phyloP scores from a whole-genome alignment of 2,329 filamentous ascomycete genomes.

The Colletotrichum chlorophyti region DNA sequence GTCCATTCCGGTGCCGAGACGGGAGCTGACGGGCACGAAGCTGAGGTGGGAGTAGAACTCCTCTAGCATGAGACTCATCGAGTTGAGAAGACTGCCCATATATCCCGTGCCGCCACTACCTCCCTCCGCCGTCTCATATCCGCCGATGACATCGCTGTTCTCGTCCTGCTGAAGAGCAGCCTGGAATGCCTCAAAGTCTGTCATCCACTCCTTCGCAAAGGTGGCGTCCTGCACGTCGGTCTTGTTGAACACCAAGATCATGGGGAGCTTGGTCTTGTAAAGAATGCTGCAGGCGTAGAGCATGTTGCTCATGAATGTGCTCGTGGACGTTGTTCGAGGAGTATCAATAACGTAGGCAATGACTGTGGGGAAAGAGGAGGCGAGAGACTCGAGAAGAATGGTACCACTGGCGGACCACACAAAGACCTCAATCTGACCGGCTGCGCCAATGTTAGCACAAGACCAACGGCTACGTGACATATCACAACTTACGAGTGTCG shows the following conservation, averaged over 20 bases:
- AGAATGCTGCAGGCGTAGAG: conserved; percentile 98
- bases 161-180: conserved; percentile 83
- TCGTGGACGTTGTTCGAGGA: conserved; percentile 88
- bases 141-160: conserved; percentile 76
- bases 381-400: conserved; percentile 90
- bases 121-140: conserved; percentile 65
- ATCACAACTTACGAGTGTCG: conserved; percentile 71
- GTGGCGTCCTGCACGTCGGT: conserved; percentile 91
- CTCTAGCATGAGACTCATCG: conserved; percentile 96
- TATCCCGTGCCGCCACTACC: conserved; percentile 84
- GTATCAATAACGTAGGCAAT: conserved; percentile 98
- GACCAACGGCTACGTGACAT: background rate
- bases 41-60: conserved; percentile 96
- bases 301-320: conserved; percentile 99
- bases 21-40: conserved; percentile 91
- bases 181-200: conserved; percentile 96
- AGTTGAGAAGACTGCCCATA: conserved; percentile 95
- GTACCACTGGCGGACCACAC: conserved; percentile 97
- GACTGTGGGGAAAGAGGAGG: conserved; percentile 93
- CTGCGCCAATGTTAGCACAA: conserved; percentile 30
- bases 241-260: conserved; percentile 99
- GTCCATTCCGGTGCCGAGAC: conserved; percentile 89
- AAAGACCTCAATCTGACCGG: conserved; percentile 98
- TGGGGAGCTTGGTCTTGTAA: conserved; percentile 97
- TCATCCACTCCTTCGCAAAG: conserved; percentile 99